phyloP scores from a whole-genome alignment of 768 basidiomycete species.

The Leucogyrophana mollusca region DNA sequence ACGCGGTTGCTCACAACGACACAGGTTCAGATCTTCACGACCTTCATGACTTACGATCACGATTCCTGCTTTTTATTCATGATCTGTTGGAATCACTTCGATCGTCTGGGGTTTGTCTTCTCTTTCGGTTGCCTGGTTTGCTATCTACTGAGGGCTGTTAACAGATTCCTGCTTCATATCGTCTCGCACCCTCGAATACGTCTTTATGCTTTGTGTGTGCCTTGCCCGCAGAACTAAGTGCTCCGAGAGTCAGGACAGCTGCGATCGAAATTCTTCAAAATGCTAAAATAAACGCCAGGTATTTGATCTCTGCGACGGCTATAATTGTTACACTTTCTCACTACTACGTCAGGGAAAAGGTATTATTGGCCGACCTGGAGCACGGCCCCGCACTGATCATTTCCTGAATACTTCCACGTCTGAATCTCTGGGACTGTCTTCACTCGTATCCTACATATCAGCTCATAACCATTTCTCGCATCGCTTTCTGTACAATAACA shows the following conservation, averaged over 20 bases:
- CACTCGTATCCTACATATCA: constrained; percentile 5
- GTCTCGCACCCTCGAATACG: constrained; percentile 58
- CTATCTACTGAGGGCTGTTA: constrained; percentile 8
- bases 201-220: constrained; percentile 60
- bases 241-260: constrained; percentile 39
- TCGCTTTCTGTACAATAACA: constrained; percentile 6
- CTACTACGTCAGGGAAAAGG: constrained; percentile 39
- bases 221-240: constrained; percentile 42
- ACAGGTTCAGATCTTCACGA: constrained; percentile 67
- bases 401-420: no score
- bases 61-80: constrained; percentile 63
- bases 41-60: constrained; percentile 61
- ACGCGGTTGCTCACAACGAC: neutral
- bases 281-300: constrained; percentile 43
- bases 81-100: constrained; percentile 58
- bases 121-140: constrained; percentile 3
- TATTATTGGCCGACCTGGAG: constrained; percentile 49
- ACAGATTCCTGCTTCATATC: constrained; percentile 63
- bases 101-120: constrained; percentile 52
- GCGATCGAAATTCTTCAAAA: constrained; percentile 46
- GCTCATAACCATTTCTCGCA: constrained; percentile 5
- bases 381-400: constrained; percentile 56
- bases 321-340: neutral
- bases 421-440: no score
- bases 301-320: constrained; percentile 11